Evolutionary conservation across 2,329 filamentous ascomycete genomes (phyloP), one percentile per base, ranked within the genome.

Genomic region (Neonectria punicea): DNA sequence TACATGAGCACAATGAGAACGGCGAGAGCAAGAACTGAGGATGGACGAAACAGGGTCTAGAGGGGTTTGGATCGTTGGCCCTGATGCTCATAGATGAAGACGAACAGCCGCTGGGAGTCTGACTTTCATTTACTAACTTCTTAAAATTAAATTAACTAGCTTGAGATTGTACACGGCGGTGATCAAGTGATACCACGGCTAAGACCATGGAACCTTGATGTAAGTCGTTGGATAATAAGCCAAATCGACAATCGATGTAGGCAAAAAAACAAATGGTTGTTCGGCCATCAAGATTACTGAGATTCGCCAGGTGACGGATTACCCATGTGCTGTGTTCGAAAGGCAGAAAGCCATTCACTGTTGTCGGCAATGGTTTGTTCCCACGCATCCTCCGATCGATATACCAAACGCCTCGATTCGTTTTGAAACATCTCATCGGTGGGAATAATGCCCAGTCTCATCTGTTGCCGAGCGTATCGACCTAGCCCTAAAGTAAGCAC

Each of bases 281-380:
- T 20, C n/a, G 10, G 2, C 5, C 8, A 5, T 43, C 8, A 4
- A 0, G n/a, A 8, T 9, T 22, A 58, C 30, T 47, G 25, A 47
- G 10, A 4, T 14, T 47, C 28, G n/a, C 30, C 13, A 9, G 34
- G 30, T 30, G 36, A 39, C 34, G 28, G 9, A 9, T 13, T 43
- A 9, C n/a, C 25, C 22, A 58, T 51, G 11, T 58, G 49, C 5
- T 58, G 32, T 16, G 25, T 51, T 32, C 73, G 68, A 20, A 77
- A 78, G 14, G 61, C 66, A 0, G 67, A 61, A 9, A 77, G 34
- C 74, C 75, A 77, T 13, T 75, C 69, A 0, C 53, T 53, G 20
- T 76, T 75, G 9, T 76, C 74, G 3, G 74, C 74, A 44, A 78
- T 65, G 0, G 74, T 77, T 18, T 74, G 71, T 22, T 77, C 72